These are phyloP conservation scores for Trifolium subterraneum DNA, from an alignment of 306 rosid species.

Conservation along the genomic window DNA sequence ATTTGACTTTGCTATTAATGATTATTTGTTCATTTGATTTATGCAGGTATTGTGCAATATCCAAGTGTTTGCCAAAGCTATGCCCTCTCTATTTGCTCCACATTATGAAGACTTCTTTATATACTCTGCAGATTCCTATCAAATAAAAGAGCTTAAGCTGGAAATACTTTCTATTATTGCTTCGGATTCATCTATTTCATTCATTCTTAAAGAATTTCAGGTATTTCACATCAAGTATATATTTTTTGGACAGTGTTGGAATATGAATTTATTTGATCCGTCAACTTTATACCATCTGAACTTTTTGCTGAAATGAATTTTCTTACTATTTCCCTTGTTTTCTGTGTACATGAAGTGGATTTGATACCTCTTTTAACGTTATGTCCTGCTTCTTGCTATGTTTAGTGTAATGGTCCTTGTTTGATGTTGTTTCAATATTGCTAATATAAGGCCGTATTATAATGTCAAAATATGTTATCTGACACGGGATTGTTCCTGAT, in stretches of 20 bases:
- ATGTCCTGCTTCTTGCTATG: not conserved
- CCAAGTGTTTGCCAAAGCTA: conserved; percentile 94
- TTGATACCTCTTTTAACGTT: not conserved
- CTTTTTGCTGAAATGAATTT: not conserved
- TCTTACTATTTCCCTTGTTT: not conserved
- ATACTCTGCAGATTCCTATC: conserved; percentile 86
- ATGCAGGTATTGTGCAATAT: conserved; percentile 87
- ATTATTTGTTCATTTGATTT: conserved; percentile 45
- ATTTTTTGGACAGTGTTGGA: conserved; percentile 3
- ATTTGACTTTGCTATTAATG: conserved; percentile 29
- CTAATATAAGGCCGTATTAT: not conserved
- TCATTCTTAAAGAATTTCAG: conserved; percentile 85
- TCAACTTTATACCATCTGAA: not conserved
- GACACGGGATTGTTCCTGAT: not conserved
- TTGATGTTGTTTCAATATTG: conserved; percentile 3
- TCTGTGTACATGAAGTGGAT: not conserved
- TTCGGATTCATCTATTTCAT: conserved; percentile 65
- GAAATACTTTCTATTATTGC: conserved; percentile 83
- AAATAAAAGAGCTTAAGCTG: conserved; percentile 84
- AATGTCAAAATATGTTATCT: not conserved
- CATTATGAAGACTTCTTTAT: conserved; percentile 80
- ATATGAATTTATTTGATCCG: not conserved
- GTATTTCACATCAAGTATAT: conserved; percentile 51
- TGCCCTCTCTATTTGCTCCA: conserved; percentile 84
- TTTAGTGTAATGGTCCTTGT: conserved; percentile 2